phyloP scores from a whole-genome alignment of 1,284 basidiomycete species.

The Trichosporon inkin region DNA sequence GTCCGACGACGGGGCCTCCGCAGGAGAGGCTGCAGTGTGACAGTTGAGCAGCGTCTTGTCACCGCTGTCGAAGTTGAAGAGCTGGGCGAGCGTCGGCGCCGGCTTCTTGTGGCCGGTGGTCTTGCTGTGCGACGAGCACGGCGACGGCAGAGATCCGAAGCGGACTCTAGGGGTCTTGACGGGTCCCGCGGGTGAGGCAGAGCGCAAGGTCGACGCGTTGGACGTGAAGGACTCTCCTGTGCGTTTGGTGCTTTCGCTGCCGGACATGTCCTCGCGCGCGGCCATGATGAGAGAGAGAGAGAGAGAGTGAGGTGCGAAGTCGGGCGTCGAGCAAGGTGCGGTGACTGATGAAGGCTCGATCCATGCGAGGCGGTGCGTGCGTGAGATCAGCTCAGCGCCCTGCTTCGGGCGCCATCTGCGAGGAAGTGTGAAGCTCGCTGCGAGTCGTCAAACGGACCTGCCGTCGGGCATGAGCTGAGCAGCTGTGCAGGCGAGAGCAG shows the following conservation, averaged over 20 bases:
- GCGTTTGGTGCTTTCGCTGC: background rate
- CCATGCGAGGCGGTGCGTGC: conserved; percentile 1
- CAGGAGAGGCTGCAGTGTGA: background rate
- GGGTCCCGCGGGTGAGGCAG: background rate
- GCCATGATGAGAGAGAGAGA: conserved; percentile 1
- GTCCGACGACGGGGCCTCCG: background rate
- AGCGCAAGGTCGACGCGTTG: background rate
- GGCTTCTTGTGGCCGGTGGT: background rate
- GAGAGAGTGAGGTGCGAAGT: background rate
- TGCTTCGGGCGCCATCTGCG: background rate
- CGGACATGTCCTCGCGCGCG: background rate
- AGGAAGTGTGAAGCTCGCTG: background rate
- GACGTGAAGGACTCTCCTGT: background rate
- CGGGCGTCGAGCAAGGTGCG: background rate
- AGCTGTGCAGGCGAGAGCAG: no score
- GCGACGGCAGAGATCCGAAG: background rate
- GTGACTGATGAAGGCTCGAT: background rate
- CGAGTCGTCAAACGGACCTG: no score
- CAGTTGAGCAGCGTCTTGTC: background rate
- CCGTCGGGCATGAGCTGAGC: no score
- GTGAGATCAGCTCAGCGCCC: background rate
- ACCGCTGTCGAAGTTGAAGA: background rate
- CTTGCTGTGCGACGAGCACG: background rate
- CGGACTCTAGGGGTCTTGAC: background rate
- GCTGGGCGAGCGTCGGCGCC: background rate